Percentiles rank a stretch among this genome's conserved stretches.
Conservation (phyloP, 495 filamentous ascomycete species). For the Choiromyces venosus region DNA sequence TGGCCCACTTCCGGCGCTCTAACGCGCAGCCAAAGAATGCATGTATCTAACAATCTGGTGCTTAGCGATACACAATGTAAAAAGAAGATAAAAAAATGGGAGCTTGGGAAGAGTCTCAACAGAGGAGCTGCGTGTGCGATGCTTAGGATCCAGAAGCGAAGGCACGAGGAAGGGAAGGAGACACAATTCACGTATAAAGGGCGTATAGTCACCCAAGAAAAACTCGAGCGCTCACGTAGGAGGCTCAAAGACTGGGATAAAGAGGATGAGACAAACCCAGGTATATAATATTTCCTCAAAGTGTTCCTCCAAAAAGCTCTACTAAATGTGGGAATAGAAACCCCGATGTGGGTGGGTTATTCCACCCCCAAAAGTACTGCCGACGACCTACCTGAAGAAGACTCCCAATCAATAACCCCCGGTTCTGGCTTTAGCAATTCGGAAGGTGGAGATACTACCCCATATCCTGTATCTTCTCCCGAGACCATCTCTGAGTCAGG, state of each 20-base stretch:
- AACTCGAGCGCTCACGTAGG: constrained; percentile 16
- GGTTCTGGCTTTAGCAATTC: neutral
- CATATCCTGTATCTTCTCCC: neutral
- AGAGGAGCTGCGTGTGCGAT: constrained; percentile 12
- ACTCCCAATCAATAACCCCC: neutral
- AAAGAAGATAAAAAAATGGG: constrained; percentile 17
- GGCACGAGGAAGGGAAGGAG: constrained; percentile 1
- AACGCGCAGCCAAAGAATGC: neutral
- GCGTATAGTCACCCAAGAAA: constrained; percentile 1
- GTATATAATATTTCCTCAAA: neutral
- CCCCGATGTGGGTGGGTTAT: neutral
- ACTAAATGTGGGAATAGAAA: neutral
- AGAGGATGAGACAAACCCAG: neutral
- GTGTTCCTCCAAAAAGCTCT: neutral
- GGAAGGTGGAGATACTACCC: neutral
- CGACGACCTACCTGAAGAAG: neutral
- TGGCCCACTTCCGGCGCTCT: neutral
- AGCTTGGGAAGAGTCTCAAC: constrained; percentile 14
- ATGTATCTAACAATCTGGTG: neutral
- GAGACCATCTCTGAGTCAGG: neutral
- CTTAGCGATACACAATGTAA: constrained; percentile 21
- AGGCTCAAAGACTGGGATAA: neutral
- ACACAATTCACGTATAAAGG: constrained; percentile 17
- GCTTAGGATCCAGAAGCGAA: constrained; percentile 4
- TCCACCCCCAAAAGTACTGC: neutral